These are phyloP conservation scores for Bonia amplexicaulis DNA, from an alignment of 176 grass and related monocot species.

Conservation along the genomic window DNA sequence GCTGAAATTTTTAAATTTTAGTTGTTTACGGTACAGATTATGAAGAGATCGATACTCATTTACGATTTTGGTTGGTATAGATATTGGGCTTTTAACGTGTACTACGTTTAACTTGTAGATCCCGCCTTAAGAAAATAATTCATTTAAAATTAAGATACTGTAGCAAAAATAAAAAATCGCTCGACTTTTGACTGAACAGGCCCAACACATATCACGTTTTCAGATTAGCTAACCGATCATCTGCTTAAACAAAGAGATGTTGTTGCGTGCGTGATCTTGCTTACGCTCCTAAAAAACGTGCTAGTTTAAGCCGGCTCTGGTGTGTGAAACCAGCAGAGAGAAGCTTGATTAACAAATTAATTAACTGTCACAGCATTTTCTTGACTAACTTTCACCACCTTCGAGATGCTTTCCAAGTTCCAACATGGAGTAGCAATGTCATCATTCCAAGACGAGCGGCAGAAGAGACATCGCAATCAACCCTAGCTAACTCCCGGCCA, in stretches of 20 bases:
- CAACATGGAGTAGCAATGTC: background rate
- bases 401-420: background rate
- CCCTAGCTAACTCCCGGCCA: background rate
- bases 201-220: too few species aligned
- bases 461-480: constrained; percentile 18
- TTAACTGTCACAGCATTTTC: background rate
- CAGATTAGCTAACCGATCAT: background rate
- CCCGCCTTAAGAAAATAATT: too few species aligned
- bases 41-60: too few species aligned
- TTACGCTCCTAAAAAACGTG: background rate
- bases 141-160: too few species aligned
- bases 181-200: too few species aligned
- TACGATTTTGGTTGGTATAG: too few species aligned
- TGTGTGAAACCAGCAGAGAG: background rate
- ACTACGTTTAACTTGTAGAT: too few species aligned
- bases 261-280: background rate
- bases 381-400: background rate
- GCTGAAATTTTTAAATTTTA: too few species aligned
- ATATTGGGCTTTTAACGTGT: too few species aligned
- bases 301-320: background rate
- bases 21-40: too few species aligned
- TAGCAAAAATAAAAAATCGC: too few species aligned
- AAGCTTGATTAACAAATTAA: background rate
- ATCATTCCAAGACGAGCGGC: background rate
- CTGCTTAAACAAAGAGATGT: background rate